A percentile compares a stretch with the other conserved stretches of the same genome.
These are phyloP conservation scores for Gnetum montanum DNA, from an alignment of 75 land plant genomes.

Conservation along the genomic window DNA sequence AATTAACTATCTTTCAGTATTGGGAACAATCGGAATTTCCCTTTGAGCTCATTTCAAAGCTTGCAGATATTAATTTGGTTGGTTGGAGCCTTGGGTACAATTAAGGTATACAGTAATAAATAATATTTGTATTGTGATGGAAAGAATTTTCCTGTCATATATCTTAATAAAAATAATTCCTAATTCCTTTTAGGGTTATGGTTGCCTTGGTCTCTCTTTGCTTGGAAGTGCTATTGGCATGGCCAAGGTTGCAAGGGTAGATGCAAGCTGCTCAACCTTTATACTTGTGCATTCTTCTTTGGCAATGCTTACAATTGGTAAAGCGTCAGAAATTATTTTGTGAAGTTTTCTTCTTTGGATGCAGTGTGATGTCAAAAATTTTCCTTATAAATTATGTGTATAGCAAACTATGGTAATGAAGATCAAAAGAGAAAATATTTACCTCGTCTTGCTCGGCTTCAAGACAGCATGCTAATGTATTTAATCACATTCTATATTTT, in stretches of 20 bases:
- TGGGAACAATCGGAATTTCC: constrained; percentile 95
- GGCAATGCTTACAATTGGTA: constrained; percentile 91
- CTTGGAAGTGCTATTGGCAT: constrained; percentile 58
- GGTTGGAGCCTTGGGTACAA: no score
- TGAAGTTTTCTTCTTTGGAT: no score
- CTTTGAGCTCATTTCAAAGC: constrained; percentile 70
- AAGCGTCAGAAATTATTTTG: constrained; percentile 4
- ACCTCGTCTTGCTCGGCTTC: constrained; percentile 60
- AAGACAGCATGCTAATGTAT: constrained; percentile 54
- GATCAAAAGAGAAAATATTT: constrained; percentile 74
- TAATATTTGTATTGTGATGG: no score
- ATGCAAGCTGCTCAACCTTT: constrained; percentile 89
- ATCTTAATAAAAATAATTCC: no score
- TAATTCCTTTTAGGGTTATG: constrained; percentile 61
- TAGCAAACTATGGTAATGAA: constrained; percentile 78
- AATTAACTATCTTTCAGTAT: no score
- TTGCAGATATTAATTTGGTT: constrained; percentile 50
- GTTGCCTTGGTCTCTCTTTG: constrained; percentile 73
- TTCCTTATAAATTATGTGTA: background rate
- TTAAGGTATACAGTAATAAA: constrained; percentile 40
- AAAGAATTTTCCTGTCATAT: background rate
- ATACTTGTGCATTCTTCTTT: constrained; percentile 77
- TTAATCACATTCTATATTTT: background rate
- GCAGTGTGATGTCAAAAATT: background rate
- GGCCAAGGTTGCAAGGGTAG: constrained; percentile 78